Conservation (phyloP, 441 rosid species). For the Manihot esculenta region DNA sequence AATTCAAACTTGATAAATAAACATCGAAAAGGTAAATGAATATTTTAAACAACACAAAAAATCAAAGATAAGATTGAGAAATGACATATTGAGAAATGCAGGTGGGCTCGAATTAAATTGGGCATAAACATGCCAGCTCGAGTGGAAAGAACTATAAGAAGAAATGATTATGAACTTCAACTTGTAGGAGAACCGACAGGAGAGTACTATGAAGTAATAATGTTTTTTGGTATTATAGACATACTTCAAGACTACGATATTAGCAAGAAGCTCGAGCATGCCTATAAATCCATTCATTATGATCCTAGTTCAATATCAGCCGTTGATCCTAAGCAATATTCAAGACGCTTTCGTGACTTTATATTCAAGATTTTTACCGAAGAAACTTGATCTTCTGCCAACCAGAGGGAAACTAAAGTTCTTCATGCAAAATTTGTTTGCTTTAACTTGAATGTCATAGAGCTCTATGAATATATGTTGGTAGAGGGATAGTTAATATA, state of each 20-base stretch:
- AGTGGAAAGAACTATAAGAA: conserved; percentile 74
- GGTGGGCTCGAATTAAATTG: conserved; percentile 63
- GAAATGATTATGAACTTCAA: conserved; percentile 54
- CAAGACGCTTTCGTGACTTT: conserved; percentile 88
- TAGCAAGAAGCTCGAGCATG: conserved; percentile 97
- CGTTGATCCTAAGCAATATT: conserved; percentile 92
- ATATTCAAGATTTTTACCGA: conserved; percentile 74
- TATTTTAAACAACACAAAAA: too few species aligned
- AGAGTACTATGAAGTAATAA: conserved; percentile 66
- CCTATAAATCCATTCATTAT: conserved; percentile 87
- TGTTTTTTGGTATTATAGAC: conserved; percentile 87
- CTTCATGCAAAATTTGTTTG: neutral
- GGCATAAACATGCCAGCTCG: conserved; percentile 79
- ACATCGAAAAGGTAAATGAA: too few species aligned
- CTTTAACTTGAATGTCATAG: neutral
- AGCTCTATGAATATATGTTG: neutral
- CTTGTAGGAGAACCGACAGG: conserved; percentile 86
- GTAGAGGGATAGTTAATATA: neutral
- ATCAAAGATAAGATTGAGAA: too few species aligned
- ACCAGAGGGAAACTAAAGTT: neutral
- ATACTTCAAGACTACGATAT: conserved; percentile 94
- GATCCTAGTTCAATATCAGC: conserved; percentile 97
- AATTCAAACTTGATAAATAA: too few species aligned
- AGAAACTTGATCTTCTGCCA: conserved; percentile 36
- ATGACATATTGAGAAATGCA: conserved; percentile 30